A percentile compares a stretch with the other conserved stretches of the same genome.
phyloP scores from a whole-genome alignment of 805 yeast species.

The Sugiyamaella floridensis region DNA sequence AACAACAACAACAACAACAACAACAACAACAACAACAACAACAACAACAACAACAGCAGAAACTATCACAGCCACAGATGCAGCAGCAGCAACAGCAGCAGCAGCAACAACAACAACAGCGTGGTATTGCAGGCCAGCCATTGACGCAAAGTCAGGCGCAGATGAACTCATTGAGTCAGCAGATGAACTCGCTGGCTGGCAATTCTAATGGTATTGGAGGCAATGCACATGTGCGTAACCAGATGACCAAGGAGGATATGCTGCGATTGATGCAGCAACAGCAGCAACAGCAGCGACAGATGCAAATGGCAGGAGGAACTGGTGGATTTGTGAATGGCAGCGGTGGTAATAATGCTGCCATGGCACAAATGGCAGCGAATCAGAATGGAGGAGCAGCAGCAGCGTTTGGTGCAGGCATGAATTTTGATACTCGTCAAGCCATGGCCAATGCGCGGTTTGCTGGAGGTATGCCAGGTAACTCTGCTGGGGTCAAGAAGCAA shows the following conservation, averaged over 20 bases:
- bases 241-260: constrained; percentile 4
- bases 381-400: background rate
- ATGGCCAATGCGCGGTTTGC: background rate
- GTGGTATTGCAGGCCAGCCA: background rate
- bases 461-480: background rate
- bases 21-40: constrained; percentile 20
- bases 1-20: too few species aligned
- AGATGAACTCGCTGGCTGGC: background rate
- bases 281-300: constrained; percentile 26
- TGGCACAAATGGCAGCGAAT: background rate
- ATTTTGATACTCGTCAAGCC: background rate
- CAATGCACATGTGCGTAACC: constrained; percentile 6
- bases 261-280: constrained; percentile 25
- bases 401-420: background rate
- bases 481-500: constrained; percentile 15
- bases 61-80: constrained; percentile 22
- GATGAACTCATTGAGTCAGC: background rate
- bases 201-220: background rate
- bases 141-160: background rate
- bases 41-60: constrained; percentile 29
- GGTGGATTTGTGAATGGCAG: background rate
- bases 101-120: too few species aligned
- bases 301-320: constrained; percentile 5
- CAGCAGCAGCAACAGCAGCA: too few species aligned
- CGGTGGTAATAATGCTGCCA: background rate